phyloP scores from a whole-genome alignment of 2,329 filamentous ascomycete species.

The Fusarium setosum region DNA sequence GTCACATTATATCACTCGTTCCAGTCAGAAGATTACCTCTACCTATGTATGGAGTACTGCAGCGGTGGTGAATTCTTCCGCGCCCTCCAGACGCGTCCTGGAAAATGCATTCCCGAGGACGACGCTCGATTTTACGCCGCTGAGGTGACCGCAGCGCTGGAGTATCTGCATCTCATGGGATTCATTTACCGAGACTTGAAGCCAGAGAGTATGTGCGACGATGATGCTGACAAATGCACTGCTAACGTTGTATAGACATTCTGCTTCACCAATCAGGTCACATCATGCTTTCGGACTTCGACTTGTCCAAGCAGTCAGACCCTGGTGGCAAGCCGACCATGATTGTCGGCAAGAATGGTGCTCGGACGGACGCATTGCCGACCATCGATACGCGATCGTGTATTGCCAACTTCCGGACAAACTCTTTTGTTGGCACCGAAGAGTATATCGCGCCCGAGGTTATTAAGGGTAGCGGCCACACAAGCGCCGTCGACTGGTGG shows the following conservation, averaged over 20 bases:
- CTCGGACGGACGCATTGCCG: slow-evolving; percentile 86
- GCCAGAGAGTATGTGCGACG: slow-evolving; percentile 79
- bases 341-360: slow-evolving; percentile 92
- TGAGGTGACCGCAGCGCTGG: slow-evolving; percentile 94
- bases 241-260: slow-evolving; percentile 73
- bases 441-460: slow-evolving; percentile 99
- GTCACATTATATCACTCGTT: slow-evolving; percentile 99
- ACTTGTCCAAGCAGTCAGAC: slow-evolving; percentile 97
- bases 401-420: slow-evolving; percentile 97
- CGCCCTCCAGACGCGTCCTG: slow-evolving; percentile 93
- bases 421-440: slow-evolving; percentile 98
- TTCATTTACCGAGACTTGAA: slow-evolving; percentile 99
- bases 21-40: slow-evolving; percentile 98
- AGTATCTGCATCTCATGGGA: slow-evolving; percentile 98
- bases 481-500: slow-evolving; percentile 99
- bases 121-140: slow-evolving; percentile 97
- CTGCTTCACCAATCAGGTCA: slow-evolving; percentile 98
- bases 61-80: slow-evolving; percentile 98
- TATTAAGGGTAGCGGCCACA: slow-evolving; percentile 98
- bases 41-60: slow-evolving; percentile 99
- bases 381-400: slow-evolving; percentile 99
- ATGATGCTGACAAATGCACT: slow-evolving; percentile 9
- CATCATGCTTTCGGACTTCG: slow-evolving; percentile 99
- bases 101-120: slow-evolving; percentile 97
- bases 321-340: slow-evolving; percentile 96